phyloP scores from a whole-genome alignment of 331 rosid species.

The Phaseolus coccineus region DNA sequence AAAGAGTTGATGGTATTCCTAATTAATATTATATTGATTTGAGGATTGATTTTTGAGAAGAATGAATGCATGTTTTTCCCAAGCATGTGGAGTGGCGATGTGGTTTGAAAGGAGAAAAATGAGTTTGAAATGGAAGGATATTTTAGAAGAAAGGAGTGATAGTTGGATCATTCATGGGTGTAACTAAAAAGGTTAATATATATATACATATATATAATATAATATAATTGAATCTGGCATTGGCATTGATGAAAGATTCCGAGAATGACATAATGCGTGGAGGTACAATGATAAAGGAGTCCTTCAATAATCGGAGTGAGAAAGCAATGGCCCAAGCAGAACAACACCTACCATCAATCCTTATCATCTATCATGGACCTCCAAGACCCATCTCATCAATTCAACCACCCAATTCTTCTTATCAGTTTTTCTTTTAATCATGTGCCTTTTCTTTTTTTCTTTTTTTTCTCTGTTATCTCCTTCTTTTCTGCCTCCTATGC shows the following conservation, averaged over 20 bases:
- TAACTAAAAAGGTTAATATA: background rate
- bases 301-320: background rate
- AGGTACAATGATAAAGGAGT: slow-evolving; percentile 32
- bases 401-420: slow-evolving; percentile 16
- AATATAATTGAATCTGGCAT: slow-evolving; percentile 5
- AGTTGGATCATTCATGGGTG: background rate
- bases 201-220: background rate
- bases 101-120: no score
- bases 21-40: no score
- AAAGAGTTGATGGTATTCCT: background rate
- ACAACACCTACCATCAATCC: slow-evolving; percentile 32
- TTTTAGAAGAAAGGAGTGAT: background rate
- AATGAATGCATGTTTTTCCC: no score
- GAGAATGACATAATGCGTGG: slow-evolving; percentile 12
- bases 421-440: background rate
- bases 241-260: background rate
- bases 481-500: background rate
- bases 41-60: no score
- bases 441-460: background rate
- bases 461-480: background rate
- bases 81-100: no score
- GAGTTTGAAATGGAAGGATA: background rate
- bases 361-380: slow-evolving; percentile 35
- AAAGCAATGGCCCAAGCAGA: slow-evolving; percentile 42
- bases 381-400: slow-evolving; percentile 2